Conservation (phyloP, 805 yeast species). For the Kodamaea fukazawae region DNA sequence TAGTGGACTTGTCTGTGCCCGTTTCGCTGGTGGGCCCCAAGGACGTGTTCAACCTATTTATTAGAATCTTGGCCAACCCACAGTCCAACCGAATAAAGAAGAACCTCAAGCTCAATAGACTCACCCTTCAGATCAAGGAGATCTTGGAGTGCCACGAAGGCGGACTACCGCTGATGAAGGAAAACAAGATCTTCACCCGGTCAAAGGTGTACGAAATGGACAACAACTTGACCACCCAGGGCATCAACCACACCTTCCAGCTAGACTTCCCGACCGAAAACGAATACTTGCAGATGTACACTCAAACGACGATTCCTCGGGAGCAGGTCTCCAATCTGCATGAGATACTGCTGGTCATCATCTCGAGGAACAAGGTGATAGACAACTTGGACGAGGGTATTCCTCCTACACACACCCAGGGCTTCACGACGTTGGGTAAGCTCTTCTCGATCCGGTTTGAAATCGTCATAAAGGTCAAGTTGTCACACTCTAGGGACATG, state of each 20-base stretch:
- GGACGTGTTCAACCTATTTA: constrained; percentile 43
- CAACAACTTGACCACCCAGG: constrained; percentile 23
- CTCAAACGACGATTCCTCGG: background rate
- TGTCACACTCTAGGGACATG: constrained; percentile 48
- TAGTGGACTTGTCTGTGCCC: constrained; percentile 47
- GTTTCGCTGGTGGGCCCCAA: constrained; percentile 57
- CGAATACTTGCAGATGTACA: constrained; percentile 31
- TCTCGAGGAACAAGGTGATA: constrained; percentile 20
- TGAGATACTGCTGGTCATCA: constrained; percentile 16
- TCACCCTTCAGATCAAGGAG: constrained; percentile 51
- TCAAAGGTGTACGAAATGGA: constrained; percentile 25
- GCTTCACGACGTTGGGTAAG: constrained; percentile 50
- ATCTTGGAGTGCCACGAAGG: constrained; percentile 52
- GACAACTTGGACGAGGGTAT: constrained; percentile 37
- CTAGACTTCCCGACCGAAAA: constrained; percentile 34
- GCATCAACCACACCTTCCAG: constrained; percentile 22
- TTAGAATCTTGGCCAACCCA: constrained; percentile 42
- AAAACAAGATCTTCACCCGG: constrained; percentile 36
- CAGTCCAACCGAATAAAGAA: constrained; percentile 27
- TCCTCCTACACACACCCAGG: constrained; percentile 46
- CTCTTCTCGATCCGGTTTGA: constrained; percentile 54
- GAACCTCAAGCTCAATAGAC: constrained; percentile 40
- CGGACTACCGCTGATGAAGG: constrained; percentile 48
- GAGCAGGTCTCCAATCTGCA: background rate
- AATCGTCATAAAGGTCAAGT: constrained; percentile 46